Base-by-base conservation (phyloP, 2,329 filamentous ascomycete genomes). In the Hymenoscyphus infarciens region DNA sequence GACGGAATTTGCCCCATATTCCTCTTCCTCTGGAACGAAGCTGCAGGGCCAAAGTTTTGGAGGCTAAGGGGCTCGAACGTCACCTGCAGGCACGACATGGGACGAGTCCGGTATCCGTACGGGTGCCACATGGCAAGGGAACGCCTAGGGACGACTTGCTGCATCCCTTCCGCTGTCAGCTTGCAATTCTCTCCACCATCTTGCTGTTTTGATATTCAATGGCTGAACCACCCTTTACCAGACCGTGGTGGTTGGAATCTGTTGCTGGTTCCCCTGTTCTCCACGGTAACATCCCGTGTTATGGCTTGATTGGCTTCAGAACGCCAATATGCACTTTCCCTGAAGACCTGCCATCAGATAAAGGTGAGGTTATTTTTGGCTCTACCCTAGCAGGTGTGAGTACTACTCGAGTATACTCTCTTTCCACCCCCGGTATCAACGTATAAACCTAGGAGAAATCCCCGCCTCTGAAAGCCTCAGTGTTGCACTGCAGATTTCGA, bases 321-420 rank as follows among this genome's bases (percentile, higher is more conserved):
- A 16, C 39, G n/a, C 53, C 52, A 56, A 61, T 56, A 56, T 61
- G 52, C 35, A 45, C 35, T 22, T 39, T 45, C 45, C 59, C 52
- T 53, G 59, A 22, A 49, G 53, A 49, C 52, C 15, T 61, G 59
- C 35, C 35, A 61, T 61, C 52, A 56, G 35, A 61, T 61, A 42
- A 61, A 38, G 52, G 3, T 59, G 33, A 22, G 57, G 15, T 42
- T 55, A 55, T 60, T 60, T 60, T 60, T 39, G 59, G 33, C 49
- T 52, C 45, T 27, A 33, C 19, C 58, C 58, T 49, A 60, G 58
- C 29, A 27, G 25, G 25, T 27, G 25, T 27, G 13, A 3, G 35
- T 38, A 45, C 15, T 19, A 16, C 7, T 29, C n/a, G n/a, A n/a
- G n/a, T n/a, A 8, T 31, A 8, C 29, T 31, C 29, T 31, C 29